Evolutionary conservation across 495 filamentous ascomycete species (phyloP).

Genomic region (Xylaria cubensis): DNA sequence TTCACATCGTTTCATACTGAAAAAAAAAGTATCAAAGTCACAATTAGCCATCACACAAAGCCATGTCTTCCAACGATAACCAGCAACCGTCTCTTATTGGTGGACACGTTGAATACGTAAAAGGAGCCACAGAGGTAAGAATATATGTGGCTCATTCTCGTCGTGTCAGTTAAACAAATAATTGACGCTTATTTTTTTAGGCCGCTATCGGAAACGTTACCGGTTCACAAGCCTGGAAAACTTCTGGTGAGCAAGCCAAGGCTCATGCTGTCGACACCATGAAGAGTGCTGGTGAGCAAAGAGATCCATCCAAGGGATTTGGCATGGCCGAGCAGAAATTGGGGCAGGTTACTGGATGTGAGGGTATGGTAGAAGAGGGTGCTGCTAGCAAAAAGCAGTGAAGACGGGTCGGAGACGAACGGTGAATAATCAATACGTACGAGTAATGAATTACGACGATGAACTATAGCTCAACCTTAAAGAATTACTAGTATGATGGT

Average conservation of each 20-base stretch:
- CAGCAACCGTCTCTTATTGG: slow-evolving; percentile 48
- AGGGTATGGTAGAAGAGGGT: slow-evolving; percentile 56
- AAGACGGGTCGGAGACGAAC: neutral
- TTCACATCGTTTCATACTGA: neutral
- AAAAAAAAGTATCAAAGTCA: neutral
- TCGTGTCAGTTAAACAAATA: neutral
- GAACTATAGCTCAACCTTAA: neutral
- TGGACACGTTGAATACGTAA: slow-evolving; percentile 55
- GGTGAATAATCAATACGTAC: neutral
- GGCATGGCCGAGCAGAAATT: slow-evolving; percentile 54
- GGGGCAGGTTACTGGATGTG: slow-evolving; percentile 50
- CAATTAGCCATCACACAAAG: neutral
- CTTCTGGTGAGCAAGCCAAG: slow-evolving; percentile 55
- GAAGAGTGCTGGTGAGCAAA: slow-evolving; percentile 48
- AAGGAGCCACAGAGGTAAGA: slow-evolving; percentile 54
- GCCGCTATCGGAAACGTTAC: slow-evolving; percentile 48
- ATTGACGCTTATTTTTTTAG: slow-evolving; percentile 28
- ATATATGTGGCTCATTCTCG: neutral
- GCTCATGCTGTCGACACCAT: slow-evolving; percentile 49
- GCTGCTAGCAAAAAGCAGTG: slow-evolving; percentile 43
- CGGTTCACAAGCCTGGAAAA: slow-evolving; percentile 53
- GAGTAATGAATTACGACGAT: slow-evolving; percentile 4
- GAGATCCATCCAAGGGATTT: slow-evolving; percentile 49
- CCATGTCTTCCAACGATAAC: slow-evolving; percentile 40
- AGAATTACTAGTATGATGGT: neutral